phyloP scores from a whole-genome alignment of 768 basidiomycete genomes.

The Psilocybe sp. region DNA sequence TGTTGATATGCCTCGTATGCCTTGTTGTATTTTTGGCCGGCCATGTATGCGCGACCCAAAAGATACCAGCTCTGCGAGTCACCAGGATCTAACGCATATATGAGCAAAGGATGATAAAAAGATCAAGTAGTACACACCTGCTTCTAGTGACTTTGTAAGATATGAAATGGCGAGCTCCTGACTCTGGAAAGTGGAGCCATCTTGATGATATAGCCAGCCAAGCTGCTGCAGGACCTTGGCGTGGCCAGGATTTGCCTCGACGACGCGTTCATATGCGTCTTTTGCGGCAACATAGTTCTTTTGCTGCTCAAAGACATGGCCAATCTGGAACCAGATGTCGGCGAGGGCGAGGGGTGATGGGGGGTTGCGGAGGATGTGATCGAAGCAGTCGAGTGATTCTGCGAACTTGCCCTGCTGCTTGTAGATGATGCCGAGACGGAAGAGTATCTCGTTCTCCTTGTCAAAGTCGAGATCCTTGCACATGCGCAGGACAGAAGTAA shows the following conservation, averaged over 20 bases:
- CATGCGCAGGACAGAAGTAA: constrained; percentile 93
- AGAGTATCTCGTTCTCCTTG: constrained; percentile 98
- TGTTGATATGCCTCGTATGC: constrained; percentile 99
- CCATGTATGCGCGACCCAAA: constrained; percentile 97
- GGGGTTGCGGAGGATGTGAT: constrained; percentile 93
- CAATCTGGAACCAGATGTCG: constrained; percentile 99
- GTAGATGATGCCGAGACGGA: constrained; percentile 98
- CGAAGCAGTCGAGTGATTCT: constrained; percentile 88
- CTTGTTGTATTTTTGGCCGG: constrained; percentile 97
- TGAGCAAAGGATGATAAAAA: constrained; percentile 4
- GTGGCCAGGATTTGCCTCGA: constrained; percentile 88
- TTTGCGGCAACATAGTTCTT: constrained; percentile 89
- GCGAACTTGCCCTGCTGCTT: constrained; percentile 96
- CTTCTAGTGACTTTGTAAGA: constrained; percentile 92
- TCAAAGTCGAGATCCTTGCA: constrained; percentile 92
- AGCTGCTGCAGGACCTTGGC: constrained; percentile 98
- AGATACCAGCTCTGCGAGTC: constrained; percentile 99
- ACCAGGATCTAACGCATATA: constrained; percentile 61
- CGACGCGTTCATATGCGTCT: constrained; percentile 94
- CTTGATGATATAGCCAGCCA: constrained; percentile 97
- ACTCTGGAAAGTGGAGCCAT: constrained; percentile 92
- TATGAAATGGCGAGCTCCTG: constrained; percentile 93
- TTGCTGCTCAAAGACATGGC: constrained; percentile 97
- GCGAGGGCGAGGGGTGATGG: constrained; percentile 94
- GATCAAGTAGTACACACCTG: constrained; percentile 54